Percentiles rank a stretch among this genome's conserved stretches.
Evolutionary conservation across 1,284 basidiomycete species (phyloP).

Genomic region (Mycosarcoma mackinlayi): DNA sequence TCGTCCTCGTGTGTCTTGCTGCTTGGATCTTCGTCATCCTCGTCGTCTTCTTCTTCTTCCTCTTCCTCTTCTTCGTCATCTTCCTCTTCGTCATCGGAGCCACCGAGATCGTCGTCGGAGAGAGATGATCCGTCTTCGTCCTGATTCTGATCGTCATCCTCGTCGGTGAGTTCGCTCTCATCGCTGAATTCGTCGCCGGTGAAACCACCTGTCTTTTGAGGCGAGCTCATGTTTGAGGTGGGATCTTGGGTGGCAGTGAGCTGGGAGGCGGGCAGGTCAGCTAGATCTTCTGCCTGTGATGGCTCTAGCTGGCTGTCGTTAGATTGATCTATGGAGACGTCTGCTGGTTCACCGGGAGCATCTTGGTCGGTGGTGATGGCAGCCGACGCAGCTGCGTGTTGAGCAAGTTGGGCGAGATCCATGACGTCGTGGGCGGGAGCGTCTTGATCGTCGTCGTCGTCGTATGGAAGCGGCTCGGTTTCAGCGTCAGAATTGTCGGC

Average conservation of each 20-base stretch:
- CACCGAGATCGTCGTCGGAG: constrained; percentile 46
- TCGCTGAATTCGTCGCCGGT: constrained; percentile 57
- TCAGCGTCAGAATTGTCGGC: constrained; percentile 58
- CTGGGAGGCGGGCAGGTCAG: constrained; percentile 25
- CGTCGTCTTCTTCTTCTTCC: constrained; percentile 31
- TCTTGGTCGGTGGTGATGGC: constrained; percentile 14
- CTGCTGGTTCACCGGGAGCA: constrained; percentile 24
- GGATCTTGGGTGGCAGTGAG: constrained; percentile 30
- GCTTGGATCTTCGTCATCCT: constrained; percentile 25
- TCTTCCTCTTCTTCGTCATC: constrained; percentile 44
- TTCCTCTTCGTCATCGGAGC: constrained; percentile 46
- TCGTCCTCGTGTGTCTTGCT: constrained; percentile 53
- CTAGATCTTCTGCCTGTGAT: constrained; percentile 18
- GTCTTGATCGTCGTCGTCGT: constrained; percentile 44
- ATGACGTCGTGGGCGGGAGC: constrained; percentile 30
- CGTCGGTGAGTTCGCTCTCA: constrained; percentile 60
- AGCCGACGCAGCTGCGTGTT: constrained; percentile 21
- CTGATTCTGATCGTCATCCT: constrained; percentile 48
- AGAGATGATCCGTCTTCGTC: constrained; percentile 46
- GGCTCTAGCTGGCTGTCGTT: constrained; percentile 18
- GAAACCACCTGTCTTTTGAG: constrained; percentile 48
- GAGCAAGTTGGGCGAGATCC: constrained; percentile 36
- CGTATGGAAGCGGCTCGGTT: constrained; percentile 62
- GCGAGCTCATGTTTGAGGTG: constrained; percentile 46
- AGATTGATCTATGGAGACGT: constrained; percentile 30